Base-by-base conservation (phyloP, 345 rosid genomes). In the Eucalyptus pumila region DNA sequence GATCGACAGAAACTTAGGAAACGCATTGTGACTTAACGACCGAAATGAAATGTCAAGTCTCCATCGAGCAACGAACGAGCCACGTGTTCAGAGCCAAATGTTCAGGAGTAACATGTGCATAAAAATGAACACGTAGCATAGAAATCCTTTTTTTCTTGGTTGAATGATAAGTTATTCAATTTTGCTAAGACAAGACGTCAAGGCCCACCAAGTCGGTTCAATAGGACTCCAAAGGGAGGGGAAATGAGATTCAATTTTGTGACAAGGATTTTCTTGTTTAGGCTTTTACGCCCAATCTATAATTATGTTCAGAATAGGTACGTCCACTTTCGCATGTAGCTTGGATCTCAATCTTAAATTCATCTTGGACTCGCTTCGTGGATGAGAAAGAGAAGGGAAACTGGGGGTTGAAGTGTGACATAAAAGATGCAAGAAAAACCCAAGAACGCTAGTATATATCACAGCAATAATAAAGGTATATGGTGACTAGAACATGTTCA, bases 301-400 rank as follows among this genome's bases (percentile, higher is more conserved):
- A 50, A 50, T 50, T 50, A 50, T 50, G 54, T 50, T 50, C 54
- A 50, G 12, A 24, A 24, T 56, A 56, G 6, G 62, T 56, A 56
- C 14, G 3, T 58, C n/a, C 67, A 60, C 67, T 27, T 27, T 60
- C 3, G 0, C 67, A 0, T 60, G n/a, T 60, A 60, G 0, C 32
- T 27, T 60, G 67, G 32, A 27, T 24, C 67, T 2, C 32, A 60
- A 27, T 13, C 32, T 26, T 27, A 27, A 65, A n/a, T 65, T 9
- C 19, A 65, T 65, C 37, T 65, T 34, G 21, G 76, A 65, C 76
- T 65, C 5, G 3, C 10, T 65, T 14, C 9, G 9, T 7, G 69
- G 69, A 62, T 0, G 67, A 30, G 16, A 65, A 14, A n/a, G 10
- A 65, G 17, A 27, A 67, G 0, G 37, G 80, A 32, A 67, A 32